A percentile compares a stretch with the other conserved stretches of the same genome.
These are phyloP conservation scores for Paraphoma sp. DNA, from an alignment of 2,329 filamentous ascomycete species.

Conservation along the genomic window DNA sequence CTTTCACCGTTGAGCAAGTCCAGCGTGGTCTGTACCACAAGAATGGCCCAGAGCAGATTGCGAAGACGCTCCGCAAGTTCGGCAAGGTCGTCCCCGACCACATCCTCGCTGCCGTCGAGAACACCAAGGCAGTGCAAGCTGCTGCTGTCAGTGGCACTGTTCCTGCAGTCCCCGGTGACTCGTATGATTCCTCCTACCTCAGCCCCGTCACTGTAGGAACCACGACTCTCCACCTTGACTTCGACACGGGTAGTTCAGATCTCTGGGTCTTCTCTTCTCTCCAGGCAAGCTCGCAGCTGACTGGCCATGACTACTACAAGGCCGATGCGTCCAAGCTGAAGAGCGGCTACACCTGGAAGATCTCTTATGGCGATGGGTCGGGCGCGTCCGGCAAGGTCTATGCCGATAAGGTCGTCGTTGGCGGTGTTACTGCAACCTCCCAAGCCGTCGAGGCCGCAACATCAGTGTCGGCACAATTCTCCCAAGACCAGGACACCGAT, in stretches of 20 bases:
- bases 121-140: constrained; percentile 24
- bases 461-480: constrained; percentile 62
- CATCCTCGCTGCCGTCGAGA: constrained; percentile 40
- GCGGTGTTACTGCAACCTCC: constrained; percentile 62
- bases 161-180: constrained; percentile 50
- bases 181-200: constrained; percentile 41
- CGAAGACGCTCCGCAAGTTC: constrained; percentile 51
- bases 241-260: constrained; percentile 74
- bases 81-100: constrained; percentile 36
- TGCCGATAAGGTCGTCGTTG: constrained; percentile 68
- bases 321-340: constrained; percentile 56
- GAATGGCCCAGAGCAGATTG: constrained; percentile 47
- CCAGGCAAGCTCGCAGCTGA: constrained; percentile 57
- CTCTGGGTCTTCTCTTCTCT: constrained; percentile 73
- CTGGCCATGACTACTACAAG: constrained; percentile 65
- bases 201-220: constrained; percentile 67
- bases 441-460: constrained; percentile 73
- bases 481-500: constrained; percentile 60
- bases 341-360: constrained; percentile 62
- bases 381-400: constrained; percentile 70
- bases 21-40: constrained; percentile 38
- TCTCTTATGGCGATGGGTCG: constrained; percentile 71
- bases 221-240: constrained; percentile 69
- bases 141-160: constrained; percentile 42
- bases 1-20: constrained; percentile 43